phyloP scores from a whole-genome alignment of 2,329 filamentous ascomycete genomes.

The Diaporthe humulicola region DNA sequence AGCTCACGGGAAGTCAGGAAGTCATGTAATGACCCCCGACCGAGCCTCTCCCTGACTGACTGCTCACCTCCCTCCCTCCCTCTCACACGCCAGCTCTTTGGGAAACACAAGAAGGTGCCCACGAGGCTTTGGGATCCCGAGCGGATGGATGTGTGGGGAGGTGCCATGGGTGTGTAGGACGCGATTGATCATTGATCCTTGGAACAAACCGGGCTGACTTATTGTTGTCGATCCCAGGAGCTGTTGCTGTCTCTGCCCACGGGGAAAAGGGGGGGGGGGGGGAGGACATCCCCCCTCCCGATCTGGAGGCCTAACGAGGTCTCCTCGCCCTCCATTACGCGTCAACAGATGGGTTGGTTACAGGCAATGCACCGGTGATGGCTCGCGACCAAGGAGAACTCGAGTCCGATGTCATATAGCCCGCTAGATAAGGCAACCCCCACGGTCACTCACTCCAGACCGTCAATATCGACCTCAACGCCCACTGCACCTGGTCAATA shows the following conservation, averaged over 20 bases:
- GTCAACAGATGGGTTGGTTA: background rate
- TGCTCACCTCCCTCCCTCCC: background rate
- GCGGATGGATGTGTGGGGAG: slow-evolving; percentile 32
- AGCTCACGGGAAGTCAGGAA: background rate
- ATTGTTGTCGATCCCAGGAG: slow-evolving; percentile 19
- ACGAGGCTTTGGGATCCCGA: slow-evolving; percentile 7
- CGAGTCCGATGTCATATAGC: background rate
- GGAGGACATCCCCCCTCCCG: background rate
- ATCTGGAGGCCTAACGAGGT: background rate
- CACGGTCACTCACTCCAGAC: background rate
- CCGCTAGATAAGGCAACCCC: slow-evolving; percentile 10
- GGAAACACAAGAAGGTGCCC: slow-evolving; percentile 12
- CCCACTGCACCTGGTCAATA: background rate
- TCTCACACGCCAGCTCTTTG: background rate
- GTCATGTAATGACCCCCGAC: background rate
- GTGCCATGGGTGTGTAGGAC: slow-evolving; percentile 32
- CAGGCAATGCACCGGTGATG: background rate
- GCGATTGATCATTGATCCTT: slow-evolving; percentile 24
- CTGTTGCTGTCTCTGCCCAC: slow-evolving; percentile 18
- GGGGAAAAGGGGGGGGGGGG: background rate
- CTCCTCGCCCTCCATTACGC: slow-evolving; percentile 16
- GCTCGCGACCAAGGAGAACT: slow-evolving; percentile 1
- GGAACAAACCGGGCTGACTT: slow-evolving; percentile 22
- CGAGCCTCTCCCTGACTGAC: slow-evolving; percentile 1
- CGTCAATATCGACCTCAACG: background rate